These are phyloP conservation scores for Mycosphaerelloides madeirae DNA, from an alignment of 2,329 filamentous ascomycete species.

Conservation along the genomic window DNA sequence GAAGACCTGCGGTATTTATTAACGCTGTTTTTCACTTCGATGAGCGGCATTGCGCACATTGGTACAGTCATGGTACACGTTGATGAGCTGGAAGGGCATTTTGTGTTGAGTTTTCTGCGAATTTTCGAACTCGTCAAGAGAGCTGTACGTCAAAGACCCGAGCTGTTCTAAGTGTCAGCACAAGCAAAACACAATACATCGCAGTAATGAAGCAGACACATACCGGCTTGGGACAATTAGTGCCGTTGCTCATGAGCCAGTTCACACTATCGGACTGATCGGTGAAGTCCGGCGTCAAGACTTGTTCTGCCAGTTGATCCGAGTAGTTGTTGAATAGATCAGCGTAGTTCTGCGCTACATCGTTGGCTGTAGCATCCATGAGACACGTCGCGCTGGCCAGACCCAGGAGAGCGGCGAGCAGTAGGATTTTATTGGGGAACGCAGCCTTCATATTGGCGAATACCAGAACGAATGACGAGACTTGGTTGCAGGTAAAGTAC, in stretches of 20 bases:
- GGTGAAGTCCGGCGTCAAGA: slow-evolving; percentile 15
- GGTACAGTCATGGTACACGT: slow-evolving; percentile 25
- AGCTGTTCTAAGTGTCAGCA: neutral
- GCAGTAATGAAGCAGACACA: neutral
- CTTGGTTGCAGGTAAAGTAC: no score
- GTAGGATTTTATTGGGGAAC: neutral
- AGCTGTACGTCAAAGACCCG: slow-evolving; percentile 16
- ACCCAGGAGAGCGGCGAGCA: neutral
- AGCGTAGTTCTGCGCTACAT: slow-evolving; percentile 20
- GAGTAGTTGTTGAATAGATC: slow-evolving; percentile 19
- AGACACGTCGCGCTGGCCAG: slow-evolving; percentile 12
- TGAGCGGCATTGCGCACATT: slow-evolving; percentile 4
- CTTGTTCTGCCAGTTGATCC: slow-evolving; percentile 9
- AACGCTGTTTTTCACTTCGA: no score
- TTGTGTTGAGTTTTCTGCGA: slow-evolving; percentile 23
- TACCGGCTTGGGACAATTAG: neutral
- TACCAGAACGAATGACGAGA: no score
- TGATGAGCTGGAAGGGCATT: slow-evolving; percentile 23
- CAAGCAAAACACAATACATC: neutral
- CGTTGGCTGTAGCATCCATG: slow-evolving; percentile 8
- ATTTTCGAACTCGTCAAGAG: slow-evolving; percentile 18
- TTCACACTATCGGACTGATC: slow-evolving; percentile 24
- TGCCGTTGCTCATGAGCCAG: slow-evolving; percentile 20
- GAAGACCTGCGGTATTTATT: slow-evolving; percentile 10
- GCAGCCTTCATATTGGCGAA: no score